Base-by-base conservation (phyloP, 1,139 yeast genomes). In the Nakaseomyces delphensis region DNA sequence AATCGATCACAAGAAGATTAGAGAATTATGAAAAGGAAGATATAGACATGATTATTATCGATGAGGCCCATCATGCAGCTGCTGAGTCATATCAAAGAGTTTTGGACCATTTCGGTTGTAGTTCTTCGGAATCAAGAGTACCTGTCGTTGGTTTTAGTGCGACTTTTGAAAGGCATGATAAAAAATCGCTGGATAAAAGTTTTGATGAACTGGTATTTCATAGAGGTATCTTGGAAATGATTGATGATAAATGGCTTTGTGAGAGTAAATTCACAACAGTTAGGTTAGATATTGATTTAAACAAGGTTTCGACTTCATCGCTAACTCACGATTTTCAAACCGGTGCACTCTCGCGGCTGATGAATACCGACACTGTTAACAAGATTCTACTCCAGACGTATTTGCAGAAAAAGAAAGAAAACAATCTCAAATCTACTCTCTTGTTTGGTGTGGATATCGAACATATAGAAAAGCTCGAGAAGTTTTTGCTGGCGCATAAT, bases 1-100 rank as follows among this genome's bases (percentile, higher is more conserved):
- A 79, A 16, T 75, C 94, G 0, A 57, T 89, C 36, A 63, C 68
- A 0, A 63, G 80, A 36, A 64, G 96, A 39, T 60, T 85, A 14
- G 62, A 63, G 1, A 63, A 68, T 42, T 83, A 80, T 52, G 60
- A 76, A 42, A 81, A 87, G 0, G 43, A 45, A 0, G 73, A 76
- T 14, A 48, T 60, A 10, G 83, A 85, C 55, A 69, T 87, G 25
- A 75, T 91, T 19, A 79, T 89, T 18, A 69, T 89, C 1, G 98
- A 89, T 61, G 98, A 89, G 59, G 95, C 96, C 39, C 98, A 89
- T 55, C 97, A 89, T 63, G 82, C 95, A 0, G 83, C 85, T 0
- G 91, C 96, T 0, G 56, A 62, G 11, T 71, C 89, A 0, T 91
- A 91, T 68, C 38, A 65, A 13, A 69, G 70, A 35, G 70, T 87